These are phyloP conservation scores for Diospyros kaki DNA, from an alignment of 148 eudicot species.

Conservation along the genomic window DNA sequence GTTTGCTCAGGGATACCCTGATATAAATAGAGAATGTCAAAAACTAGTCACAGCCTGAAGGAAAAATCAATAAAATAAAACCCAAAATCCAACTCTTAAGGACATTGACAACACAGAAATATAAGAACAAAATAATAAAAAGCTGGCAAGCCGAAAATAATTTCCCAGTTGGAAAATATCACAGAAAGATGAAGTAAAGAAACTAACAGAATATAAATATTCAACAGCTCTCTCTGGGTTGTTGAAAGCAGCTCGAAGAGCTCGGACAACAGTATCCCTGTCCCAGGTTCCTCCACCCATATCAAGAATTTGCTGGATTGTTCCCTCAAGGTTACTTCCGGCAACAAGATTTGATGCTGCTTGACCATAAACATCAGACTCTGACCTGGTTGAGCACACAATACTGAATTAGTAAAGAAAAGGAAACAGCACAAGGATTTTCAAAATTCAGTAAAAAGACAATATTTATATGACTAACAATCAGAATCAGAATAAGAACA, in stretches of 20 bases:
- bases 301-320: constrained; percentile 66
- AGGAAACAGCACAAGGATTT: not conserved
- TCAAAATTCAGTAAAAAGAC: not conserved
- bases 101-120: too few species aligned
- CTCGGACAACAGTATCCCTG: constrained; percentile 67
- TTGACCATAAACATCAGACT: constrained; percentile 36
- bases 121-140: not conserved
- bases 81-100: not conserved
- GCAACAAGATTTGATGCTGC: constrained; percentile 59
- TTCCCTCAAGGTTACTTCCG: constrained; percentile 48
- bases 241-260: constrained; percentile 77
- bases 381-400: constrained; percentile 29
- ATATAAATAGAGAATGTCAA: constrained; percentile 1
- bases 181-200: not conserved
- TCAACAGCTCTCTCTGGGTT: constrained; percentile 89
- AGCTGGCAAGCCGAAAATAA: not conserved
- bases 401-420: constrained; percentile 2
- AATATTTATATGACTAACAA: not conserved
- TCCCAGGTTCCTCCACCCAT: constrained; percentile 92
- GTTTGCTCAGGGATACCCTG: constrained; percentile 73
- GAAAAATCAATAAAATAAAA: not conserved
- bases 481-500: not conserved
- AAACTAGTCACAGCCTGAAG: not conserved
- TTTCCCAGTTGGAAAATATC: not conserved
- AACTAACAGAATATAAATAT: constrained; percentile 62